Evolutionary conservation across 305 asterid genomes (phyloP).

Genomic region (Fraxinus xanthoxyloides): DNA sequence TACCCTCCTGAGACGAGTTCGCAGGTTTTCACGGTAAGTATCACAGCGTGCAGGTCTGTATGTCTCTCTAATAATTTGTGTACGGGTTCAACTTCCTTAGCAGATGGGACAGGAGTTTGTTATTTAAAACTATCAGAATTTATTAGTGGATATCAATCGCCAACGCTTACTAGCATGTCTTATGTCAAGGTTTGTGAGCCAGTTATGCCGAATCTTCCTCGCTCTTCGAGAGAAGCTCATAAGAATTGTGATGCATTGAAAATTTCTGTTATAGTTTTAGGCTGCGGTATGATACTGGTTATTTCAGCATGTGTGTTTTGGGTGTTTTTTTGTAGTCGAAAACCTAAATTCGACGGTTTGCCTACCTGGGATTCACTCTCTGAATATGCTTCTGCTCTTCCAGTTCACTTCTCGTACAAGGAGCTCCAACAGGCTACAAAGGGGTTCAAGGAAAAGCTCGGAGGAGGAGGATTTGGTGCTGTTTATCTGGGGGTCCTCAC

Average conservation of each 20-base stretch:
- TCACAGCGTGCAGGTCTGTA: conserved; percentile 44
- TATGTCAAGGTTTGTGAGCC: conserved; percentile 63
- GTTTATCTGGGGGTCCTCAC: conserved; percentile 63
- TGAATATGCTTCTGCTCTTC: conserved; percentile 69
- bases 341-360: conserved; percentile 41
- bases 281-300: conserved; percentile 36
- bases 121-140: conserved; percentile 45
- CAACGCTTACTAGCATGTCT: conserved; percentile 61
- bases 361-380: conserved; percentile 33
- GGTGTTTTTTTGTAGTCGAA: conserved; percentile 40
- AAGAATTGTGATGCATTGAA: conserved; percentile 16
- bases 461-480: conserved; percentile 77
- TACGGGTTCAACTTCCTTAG: conserved; percentile 60
- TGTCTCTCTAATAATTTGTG: conserved; percentile 47
- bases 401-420: conserved; percentile 61
- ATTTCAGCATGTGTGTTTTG: conserved; percentile 32
- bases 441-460: conserved; percentile 68
- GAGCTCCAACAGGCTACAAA: conserved; percentile 58
- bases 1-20: conserved; percentile 42
- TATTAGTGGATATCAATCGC: conserved; percentile 61
- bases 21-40: conserved; percentile 36
- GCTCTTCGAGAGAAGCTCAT: conserved; percentile 7
- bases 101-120: conserved; percentile 68
- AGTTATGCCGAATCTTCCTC: conserved; percentile 38
- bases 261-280: conserved; percentile 39